These are phyloP conservation scores for Zelonia costaricensis DNA, from an alignment of 208 protist species.

Conservation along the genomic window DNA sequence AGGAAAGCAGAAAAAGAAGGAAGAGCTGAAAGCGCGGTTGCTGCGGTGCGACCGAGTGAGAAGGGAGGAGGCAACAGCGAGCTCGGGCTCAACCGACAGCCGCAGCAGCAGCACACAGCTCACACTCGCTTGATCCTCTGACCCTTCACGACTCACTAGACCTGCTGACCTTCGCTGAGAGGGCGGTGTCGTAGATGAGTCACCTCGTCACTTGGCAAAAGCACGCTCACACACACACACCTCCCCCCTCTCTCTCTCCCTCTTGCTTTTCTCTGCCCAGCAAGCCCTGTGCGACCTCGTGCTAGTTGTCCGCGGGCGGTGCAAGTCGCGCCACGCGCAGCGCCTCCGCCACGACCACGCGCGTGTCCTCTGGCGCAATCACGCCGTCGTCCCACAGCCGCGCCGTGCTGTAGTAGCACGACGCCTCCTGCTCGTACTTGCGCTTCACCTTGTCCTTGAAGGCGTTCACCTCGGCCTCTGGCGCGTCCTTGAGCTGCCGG, in stretches of 20 bases:
- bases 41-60: no score
- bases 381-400: slow-evolving; percentile 97
- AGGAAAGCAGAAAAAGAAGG: no score
- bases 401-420: slow-evolving; percentile 93
- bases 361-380: slow-evolving; percentile 91
- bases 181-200: no score
- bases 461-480: slow-evolving; percentile 55
- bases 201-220: no score
- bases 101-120: no score
- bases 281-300: neutral
- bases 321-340: slow-evolving; percentile 74
- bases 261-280: slow-evolving; percentile 4
- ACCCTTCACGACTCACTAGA: no score
- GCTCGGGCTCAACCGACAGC: no score
- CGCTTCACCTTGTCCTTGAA: slow-evolving; percentile 77
- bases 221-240: neutral
- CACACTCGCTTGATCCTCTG: no score
- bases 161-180: no score
- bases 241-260: neutral
- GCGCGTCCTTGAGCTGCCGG: slow-evolving; percentile 36
- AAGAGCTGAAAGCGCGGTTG: no score
- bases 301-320: slow-evolving; percentile 39
- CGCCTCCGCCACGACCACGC: slow-evolving; percentile 84
- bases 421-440: slow-evolving; percentile 94
- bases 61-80: no score